These are phyloP conservation scores for Ophiosphaerella korrae DNA, from an alignment of 2,329 filamentous ascomycete species.

Conservation along the genomic window DNA sequence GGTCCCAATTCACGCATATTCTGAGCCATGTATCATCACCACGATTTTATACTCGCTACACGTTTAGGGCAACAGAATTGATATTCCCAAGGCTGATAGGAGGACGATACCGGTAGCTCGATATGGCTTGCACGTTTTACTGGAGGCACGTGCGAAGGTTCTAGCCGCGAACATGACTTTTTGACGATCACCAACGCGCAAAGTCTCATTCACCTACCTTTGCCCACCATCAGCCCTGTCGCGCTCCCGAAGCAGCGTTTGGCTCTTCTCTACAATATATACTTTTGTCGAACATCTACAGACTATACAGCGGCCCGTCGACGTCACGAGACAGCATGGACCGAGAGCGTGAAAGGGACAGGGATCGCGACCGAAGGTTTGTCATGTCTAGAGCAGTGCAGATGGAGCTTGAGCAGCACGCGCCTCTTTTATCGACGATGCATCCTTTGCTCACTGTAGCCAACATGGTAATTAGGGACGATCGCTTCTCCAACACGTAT, in stretches of 20 bases:
- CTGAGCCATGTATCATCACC: no score
- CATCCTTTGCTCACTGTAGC: neutral
- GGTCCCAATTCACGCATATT: no score
- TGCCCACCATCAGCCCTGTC: conserved; percentile 2
- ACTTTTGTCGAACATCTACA: neutral
- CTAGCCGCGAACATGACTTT: conserved; percentile 37
- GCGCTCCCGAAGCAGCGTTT: neutral
- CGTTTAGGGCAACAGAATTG: neutral
- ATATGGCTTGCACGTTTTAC: conserved; percentile 1
- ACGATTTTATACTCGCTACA: no score
- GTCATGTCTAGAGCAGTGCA: conserved; percentile 27
- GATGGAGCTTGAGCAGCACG: conserved; percentile 10
- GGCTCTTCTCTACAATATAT: conserved; percentile 5
- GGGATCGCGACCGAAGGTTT: conserved; percentile 52
- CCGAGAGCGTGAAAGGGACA: conserved; percentile 49
- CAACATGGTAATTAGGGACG: conserved; percentile 34
- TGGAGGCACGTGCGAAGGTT: conserved; percentile 11
- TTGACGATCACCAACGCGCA: conserved; percentile 17
- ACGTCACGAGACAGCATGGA: conserved; percentile 32
- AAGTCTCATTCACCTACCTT: conserved; percentile 9
- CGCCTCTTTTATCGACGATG: neutral
- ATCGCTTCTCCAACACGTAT: conserved; percentile 47
- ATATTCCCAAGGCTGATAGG: neutral
- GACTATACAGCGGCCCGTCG: neutral
- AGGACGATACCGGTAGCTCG: neutral